Conservation (phyloP, 306 rosid species). For the Phaseolus lunatus region DNA sequence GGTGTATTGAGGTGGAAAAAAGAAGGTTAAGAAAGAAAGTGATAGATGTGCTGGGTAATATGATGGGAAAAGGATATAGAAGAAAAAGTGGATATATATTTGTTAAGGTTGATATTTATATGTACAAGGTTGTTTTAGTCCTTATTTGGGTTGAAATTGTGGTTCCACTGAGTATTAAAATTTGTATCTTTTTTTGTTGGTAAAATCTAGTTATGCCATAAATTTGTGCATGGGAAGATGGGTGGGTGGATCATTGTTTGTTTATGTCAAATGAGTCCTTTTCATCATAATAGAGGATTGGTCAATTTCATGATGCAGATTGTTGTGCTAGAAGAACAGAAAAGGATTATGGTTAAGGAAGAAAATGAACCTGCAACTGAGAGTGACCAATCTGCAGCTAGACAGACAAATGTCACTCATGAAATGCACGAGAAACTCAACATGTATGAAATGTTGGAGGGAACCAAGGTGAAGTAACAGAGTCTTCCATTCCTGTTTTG, state of each 20-base stretch:
- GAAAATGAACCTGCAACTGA: slow-evolving; percentile 50
- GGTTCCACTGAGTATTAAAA: neutral
- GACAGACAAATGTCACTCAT: slow-evolving; percentile 38
- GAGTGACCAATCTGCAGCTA: slow-evolving; percentile 43
- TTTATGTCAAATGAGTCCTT: neutral
- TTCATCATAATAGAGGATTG: slow-evolving; percentile 24
- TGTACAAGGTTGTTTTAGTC: neutral
- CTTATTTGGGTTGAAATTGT: neutral
- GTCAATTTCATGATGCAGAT: slow-evolving; percentile 61
- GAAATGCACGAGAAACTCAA: slow-evolving; percentile 50
- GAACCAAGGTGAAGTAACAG: slow-evolving; percentile 52
- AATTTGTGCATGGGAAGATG: no score
- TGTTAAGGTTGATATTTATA: neutral
- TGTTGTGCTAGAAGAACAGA: slow-evolving; percentile 82
- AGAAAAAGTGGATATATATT: neutral
- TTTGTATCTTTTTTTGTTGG: neutral
- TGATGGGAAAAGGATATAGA: neutral
- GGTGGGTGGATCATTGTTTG: neutral
- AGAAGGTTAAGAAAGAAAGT: neutral
- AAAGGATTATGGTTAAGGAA: slow-evolving; percentile 48
- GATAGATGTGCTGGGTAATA: neutral
- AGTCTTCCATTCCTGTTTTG: slow-evolving; percentile 6
- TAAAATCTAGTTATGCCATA: neutral
- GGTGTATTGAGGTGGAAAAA: neutral
- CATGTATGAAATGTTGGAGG: slow-evolving; percentile 58